Base-by-base conservation (phyloP, 495 filamentous ascomycete genomes). In the Penicillium diatomitis region DNA sequence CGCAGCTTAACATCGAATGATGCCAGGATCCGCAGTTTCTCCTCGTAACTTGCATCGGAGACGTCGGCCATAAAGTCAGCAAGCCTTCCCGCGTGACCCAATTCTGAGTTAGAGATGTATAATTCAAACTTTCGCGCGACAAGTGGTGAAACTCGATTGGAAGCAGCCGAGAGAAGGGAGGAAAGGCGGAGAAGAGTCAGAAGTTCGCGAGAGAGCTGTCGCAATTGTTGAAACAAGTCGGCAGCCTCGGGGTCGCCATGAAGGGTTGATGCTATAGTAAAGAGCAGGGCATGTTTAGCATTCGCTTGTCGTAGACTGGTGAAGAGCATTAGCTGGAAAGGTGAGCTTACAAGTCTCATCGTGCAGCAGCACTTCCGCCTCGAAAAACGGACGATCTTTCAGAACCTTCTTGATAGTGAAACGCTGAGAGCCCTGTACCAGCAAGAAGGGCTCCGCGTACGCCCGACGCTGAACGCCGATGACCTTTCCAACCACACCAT, bases 11-110 rank as follows among this genome's bases (percentile, higher is more conserved):
- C 72, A 56, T 90, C 79, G 10, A 90, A 63, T 2, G 88, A 79
- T 30, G 87, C 75, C 9, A 98, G 72, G 11, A 97, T 79, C 46
- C 86, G 78, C 32, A 98, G 73, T 70, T 89, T 94, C 55, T 98
- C 92, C 60, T 95, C 87, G 50, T 90, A 80, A 10, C 84, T 83
- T 36, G 82, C 81, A 44, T 95, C 86, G 3, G 94, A 79, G 29
- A 96, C 78, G 64, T 92, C 90, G 6, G 87, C 81, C 88, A 97
- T 94, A 55, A 96, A 96, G 61, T 99, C 94, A 6, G 92, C 92
- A n/a, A 99, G 71, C 6, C 78, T 73, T 5, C 91, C 92, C 4
- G 92, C 90, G 48, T 96, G 86, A 33, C 73, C 64, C 33, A 87
- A 58, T 44, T 85, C 83, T 51, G 90, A 90, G 62, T 78, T 81